Evolutionary conservation across 2,329 filamentous ascomycete species (phyloP), one percentile per base, ranked within the genome.

Genomic region (Capronia epimyces): DNA sequence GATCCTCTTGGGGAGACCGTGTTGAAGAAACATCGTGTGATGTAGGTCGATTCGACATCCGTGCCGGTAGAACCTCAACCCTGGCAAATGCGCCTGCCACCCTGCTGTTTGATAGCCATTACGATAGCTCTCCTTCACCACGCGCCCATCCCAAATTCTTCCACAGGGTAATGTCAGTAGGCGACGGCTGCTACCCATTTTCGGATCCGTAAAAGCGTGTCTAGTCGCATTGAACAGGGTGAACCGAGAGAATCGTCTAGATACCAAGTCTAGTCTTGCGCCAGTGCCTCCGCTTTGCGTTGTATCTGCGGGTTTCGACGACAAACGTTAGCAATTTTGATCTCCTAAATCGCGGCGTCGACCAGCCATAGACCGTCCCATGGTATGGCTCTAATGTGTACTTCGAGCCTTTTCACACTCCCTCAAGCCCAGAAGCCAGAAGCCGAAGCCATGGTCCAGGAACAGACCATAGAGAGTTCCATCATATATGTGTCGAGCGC

Each of bases 281-380:
- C 93, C 93, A 98, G 76, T 98, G 93, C 79, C 93, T 87, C 77
- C 93, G 82, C 88, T 98, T 98, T 70, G 93, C 90, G 82, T 98
- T 98, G 86, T 98, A 98, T 80, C 93, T 98, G 73, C 66, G 24
- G 15, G 41, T 36, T 15, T 41, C 10, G 12, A 32, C 1, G 8
- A 15, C 3, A 40, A 7, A 40, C 45, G 47, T 54, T 42, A 50
- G 51, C 44, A 41, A 32, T 34, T n/a, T 9, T 9, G 8, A 21
- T 18, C 39, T 16, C 15, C 32, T 16, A 37, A 37, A 18, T 37
- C n/a, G n/a, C n/a, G n/a, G n/a, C n/a, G n/a, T n/a, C n/a, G n/a
- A n/a, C n/a, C n/a, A n/a, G n/a, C n/a, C n/a, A n/a, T n/a, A n/a
- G n/a, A n/a, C n/a, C n/a, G n/a, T n/a, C 12, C 8, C 15, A n/a